phyloP scores from a whole-genome alignment of 176 grass and related monocot species.

The Rhipidocladum racemiflorum region DNA sequence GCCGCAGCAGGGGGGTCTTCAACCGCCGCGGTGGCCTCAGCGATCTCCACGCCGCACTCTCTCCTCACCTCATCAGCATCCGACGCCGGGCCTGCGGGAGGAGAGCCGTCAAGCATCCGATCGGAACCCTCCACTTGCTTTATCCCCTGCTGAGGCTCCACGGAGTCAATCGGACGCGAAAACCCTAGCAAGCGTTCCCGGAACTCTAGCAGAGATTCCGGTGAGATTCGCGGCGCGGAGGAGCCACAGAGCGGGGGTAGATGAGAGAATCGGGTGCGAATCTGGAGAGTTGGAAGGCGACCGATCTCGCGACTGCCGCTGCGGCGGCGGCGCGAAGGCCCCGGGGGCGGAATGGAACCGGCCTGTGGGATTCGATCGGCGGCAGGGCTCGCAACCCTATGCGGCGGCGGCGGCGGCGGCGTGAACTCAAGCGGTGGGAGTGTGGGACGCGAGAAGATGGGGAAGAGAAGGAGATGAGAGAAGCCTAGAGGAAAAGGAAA shows the following conservation, averaged over 20 bases:
- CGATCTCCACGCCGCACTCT: neutral
- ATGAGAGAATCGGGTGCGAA: neutral
- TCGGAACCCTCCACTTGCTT: neutral
- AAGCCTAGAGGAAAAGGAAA: neutral
- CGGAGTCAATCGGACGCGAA: slow-evolving; percentile 22
- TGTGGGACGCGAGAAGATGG: neutral
- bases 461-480: neutral
- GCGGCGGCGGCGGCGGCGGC: neutral
- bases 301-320: neutral
- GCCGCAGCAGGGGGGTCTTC: neutral
- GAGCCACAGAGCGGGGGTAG: neutral
- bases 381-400: neutral
- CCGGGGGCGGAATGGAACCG: neutral
- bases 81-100: neutral
- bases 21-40: neutral
- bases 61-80: neutral
- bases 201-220: neutral
- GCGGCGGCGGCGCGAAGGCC: neutral
- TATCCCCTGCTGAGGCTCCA: neutral
- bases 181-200: slow-evolving; percentile 28
- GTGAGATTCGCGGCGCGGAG: neutral
- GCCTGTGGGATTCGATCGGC: neutral
- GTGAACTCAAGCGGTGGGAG: neutral
- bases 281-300: neutral
- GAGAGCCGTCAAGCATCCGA: neutral